Evolutionary conservation across 2,329 filamentous ascomycete genomes (phyloP).

Genomic region (Xylaria sp.): DNA sequence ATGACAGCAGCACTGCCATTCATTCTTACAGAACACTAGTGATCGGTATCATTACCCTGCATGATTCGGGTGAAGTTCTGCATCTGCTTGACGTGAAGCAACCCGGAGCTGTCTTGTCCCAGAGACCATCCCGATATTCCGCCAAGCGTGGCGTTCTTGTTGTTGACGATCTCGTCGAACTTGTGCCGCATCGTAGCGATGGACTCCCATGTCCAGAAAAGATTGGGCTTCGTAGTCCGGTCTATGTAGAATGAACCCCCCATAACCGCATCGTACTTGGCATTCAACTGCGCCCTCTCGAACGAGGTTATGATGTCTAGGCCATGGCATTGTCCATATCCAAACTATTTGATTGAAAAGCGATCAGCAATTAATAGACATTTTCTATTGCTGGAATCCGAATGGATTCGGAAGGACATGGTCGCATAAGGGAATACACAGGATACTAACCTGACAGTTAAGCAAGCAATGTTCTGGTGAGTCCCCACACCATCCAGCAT

Average conservation of each 20-base stretch:
- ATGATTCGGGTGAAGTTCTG: conserved; percentile 2
- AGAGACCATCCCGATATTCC: conserved; percentile 52
- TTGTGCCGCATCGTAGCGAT: conserved; percentile 43
- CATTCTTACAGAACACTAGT: neutral
- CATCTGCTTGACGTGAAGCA: conserved; percentile 41
- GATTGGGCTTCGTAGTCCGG: neutral
- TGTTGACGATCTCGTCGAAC: conserved; percentile 40
- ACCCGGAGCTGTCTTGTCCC: conserved; percentile 43
- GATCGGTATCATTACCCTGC: no score
- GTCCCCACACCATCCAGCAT: conserved; percentile 7
- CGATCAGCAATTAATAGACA: neutral
- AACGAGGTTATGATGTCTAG: conserved; percentile 12
- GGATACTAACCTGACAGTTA: conserved; percentile 4
- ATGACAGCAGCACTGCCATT: neutral
- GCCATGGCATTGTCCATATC: conserved; percentile 9
- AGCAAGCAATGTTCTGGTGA: neutral
- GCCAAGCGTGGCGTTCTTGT: conserved; percentile 36
- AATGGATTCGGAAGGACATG: neutral
- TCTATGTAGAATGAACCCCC: conserved; percentile 14
- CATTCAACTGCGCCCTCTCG: conserved; percentile 3
- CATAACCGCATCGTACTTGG: neutral
- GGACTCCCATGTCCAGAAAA: conserved; percentile 55
- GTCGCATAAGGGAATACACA: neutral
- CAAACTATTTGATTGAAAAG: neutral
- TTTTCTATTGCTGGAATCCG: neutral